Percentiles rank a stretch among this genome's conserved stretches.
These are phyloP conservation scores for Endothia cerciana DNA, from an alignment of 2,329 filamentous ascomycete species.

Conservation along the genomic window DNA sequence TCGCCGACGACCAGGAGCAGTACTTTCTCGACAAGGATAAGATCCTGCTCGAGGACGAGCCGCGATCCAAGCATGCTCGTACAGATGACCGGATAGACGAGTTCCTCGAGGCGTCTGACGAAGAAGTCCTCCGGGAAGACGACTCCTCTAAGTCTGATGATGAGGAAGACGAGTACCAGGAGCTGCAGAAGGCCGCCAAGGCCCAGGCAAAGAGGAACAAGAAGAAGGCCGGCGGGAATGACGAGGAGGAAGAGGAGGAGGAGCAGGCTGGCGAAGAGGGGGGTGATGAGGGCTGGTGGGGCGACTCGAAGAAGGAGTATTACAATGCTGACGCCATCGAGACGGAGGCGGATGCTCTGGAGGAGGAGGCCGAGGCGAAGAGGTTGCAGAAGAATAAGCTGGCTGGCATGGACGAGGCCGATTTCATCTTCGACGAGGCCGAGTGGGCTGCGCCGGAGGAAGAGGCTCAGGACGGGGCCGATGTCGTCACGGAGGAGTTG, in stretches of 20 bases:
- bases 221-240: conserved; percentile 51
- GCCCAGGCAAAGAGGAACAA: conserved; percentile 33
- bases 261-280: conserved; percentile 54
- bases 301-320: conserved; percentile 84
- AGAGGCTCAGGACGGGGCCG: conserved; percentile 54
- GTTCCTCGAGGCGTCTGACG: conserved; percentile 63
- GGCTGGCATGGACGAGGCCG: conserved; percentile 83
- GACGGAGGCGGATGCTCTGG: conserved; percentile 72
- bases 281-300: conserved; percentile 76
- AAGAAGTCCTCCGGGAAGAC: conserved; percentile 52
- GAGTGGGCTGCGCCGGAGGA: conserved; percentile 74
- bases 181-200: conserved; percentile 27
- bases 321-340: conserved; percentile 82
- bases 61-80: conserved; percentile 75
- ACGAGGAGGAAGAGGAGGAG: conserved; percentile 63
- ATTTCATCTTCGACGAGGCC: conserved; percentile 90
- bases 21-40: conserved; percentile 87
- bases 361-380: conserved; percentile 90
- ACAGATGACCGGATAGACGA: conserved; percentile 69
- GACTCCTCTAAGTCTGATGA: conserved; percentile 33
- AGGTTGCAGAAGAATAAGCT: conserved; percentile 90
- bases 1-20: conserved; percentile 93
- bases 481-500: conserved; percentile 82
- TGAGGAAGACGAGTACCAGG: conserved; percentile 33
- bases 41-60: conserved; percentile 81